Base-by-base conservation (phyloP, 2,329 filamentous ascomycete genomes). In the Cladosporium sphaerospermum region DNA sequence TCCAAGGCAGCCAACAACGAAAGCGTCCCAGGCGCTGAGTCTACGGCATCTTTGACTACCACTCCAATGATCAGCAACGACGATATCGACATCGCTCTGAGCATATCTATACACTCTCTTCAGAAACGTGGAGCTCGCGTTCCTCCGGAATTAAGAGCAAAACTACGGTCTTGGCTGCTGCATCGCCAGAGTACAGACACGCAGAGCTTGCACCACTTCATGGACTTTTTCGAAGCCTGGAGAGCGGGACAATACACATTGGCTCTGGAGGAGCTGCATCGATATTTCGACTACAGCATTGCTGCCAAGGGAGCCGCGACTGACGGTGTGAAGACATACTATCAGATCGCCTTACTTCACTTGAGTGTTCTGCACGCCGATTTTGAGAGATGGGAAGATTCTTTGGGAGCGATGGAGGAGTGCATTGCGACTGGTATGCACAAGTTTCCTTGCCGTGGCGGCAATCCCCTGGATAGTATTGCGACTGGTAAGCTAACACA, bases 311-410 rank as follows among this genome's bases (percentile, higher is more conserved):
- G 42, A 16, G 50, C 37, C 52, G 60, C 45, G 33, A 57, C 54
- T 53, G 39, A 54, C 28, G 55, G 56, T 13, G 88, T 95, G 62
- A 84, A 88, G 19, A 81, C 87, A 4, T 91, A 91, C 62, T 97
- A 99, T 64, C 93, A 97, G 66, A 96, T 96, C 66, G 93, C 93
- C 0, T 74, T 97, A 11, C 84, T 99, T 65, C 96, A 96, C 65
- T 80, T 96, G 54, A 92, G 91, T 3, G 89, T 96, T 33, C 79
- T 97, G 4, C 92, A 99, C 65, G 89, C 91, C 13, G 93, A 97
- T 68, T 97, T 97, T 73, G 91, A 91, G 44, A 96, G 89, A 66
- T 85, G 90, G 67, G 81, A 83, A 39, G 91, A 97, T 71, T 92
- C 92, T 5, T 80, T 97, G n/a, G 82, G 89, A 9, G 88, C 92